Conservation (phyloP, 306 rosid species). For the Lithocarpus polystachyus region DNA sequence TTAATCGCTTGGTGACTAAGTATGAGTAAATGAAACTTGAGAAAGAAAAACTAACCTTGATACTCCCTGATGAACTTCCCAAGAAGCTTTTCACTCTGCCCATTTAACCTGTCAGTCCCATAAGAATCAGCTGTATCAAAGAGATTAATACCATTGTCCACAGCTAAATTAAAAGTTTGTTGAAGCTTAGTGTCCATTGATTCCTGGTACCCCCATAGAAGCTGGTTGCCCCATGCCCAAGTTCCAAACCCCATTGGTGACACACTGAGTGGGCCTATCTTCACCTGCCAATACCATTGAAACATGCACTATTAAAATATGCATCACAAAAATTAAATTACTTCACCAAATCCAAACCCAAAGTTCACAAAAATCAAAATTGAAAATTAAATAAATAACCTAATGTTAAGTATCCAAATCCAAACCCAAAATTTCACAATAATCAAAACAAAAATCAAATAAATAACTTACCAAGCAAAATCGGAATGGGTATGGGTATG, state of each 20-base stretch:
- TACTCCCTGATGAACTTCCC: slow-evolving; percentile 68
- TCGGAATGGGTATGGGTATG: too few relatives aligned
- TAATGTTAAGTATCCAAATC: too few relatives aligned
- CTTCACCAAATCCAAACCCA: too few relatives aligned
- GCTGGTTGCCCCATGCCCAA: slow-evolving; percentile 99
- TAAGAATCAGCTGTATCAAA: slow-evolving; percentile 94
- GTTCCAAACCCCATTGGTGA: slow-evolving; percentile 98
- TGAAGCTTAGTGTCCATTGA: slow-evolving; percentile 90
- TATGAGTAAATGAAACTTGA: neutral
- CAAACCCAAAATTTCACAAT: too few relatives aligned
- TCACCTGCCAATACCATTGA: slow-evolving; percentile 48
- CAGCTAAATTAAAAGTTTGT: slow-evolving; percentile 63
- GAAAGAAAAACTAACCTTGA: slow-evolving; percentile 48
- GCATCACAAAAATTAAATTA: too few relatives aligned
- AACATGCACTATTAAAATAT: neutral
- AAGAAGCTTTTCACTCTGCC: slow-evolving; percentile 86
- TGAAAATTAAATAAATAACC: too few relatives aligned
- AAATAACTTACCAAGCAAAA: too few relatives aligned
- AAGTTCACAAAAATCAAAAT: too few relatives aligned
- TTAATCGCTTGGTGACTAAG: neutral
- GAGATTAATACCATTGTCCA: slow-evolving; percentile 77
- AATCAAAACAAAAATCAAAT: too few relatives aligned
- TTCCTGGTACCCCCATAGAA: slow-evolving; percentile 83
- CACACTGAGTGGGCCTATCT: slow-evolving; percentile 79
- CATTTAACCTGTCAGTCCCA: slow-evolving; percentile 86